A percentile compares a stretch with the other conserved stretches of the same genome.
phyloP scores from a whole-genome alignment of 331 rosid species.

The Quercus tomentella region DNA sequence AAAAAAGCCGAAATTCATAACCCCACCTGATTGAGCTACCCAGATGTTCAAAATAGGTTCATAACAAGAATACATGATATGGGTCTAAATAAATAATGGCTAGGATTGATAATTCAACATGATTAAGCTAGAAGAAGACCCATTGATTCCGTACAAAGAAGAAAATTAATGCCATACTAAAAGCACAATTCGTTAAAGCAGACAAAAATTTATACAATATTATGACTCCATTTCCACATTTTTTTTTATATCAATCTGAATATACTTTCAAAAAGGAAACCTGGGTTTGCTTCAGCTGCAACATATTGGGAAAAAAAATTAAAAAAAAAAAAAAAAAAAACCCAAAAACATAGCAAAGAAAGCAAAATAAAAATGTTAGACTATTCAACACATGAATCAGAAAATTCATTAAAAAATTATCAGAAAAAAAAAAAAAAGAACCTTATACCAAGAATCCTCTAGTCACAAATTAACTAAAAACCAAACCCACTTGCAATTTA shows the following conservation, averaged over 20 bases:
- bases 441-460: constrained; percentile 11
- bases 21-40: constrained; percentile 17
- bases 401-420: constrained; percentile 28
- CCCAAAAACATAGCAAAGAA: not conserved
- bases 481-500: constrained; percentile 1
- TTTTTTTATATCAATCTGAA: not conserved
- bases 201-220: not conserved
- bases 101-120: not conserved
- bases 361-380: not conserved
- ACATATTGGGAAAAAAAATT: not conserved
- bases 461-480: not conserved
- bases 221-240: not conserved
- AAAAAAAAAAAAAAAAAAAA: not conserved
- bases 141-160: constrained; percentile 3
- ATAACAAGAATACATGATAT: constrained; percentile 14
- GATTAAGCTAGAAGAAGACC: constrained; percentile 15
- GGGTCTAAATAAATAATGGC: not conserved
- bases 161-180: not conserved
- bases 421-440: not conserved
- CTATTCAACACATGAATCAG: constrained; percentile 41
- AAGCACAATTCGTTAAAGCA: not conserved
- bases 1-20: constrained; percentile 8
- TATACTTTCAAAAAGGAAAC: not conserved
- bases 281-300: constrained; percentile 25
- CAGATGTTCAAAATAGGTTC: constrained; percentile 9